Base-by-base conservation (phyloP, 1,139 yeast species). In the Pichia sp. region DNA sequence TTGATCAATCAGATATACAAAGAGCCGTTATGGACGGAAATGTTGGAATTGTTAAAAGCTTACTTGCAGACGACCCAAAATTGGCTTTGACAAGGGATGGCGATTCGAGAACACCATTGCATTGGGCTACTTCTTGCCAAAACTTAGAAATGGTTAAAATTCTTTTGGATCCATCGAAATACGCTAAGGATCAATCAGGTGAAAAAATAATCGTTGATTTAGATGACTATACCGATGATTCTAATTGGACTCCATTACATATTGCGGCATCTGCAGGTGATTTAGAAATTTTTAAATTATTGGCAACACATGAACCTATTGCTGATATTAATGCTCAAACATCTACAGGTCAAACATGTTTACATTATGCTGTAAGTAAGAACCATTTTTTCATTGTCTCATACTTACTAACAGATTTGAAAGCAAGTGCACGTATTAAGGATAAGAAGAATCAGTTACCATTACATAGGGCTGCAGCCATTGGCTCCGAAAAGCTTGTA, bases 191-290 rank as follows among this genome's bases (percentile, higher is more conserved):
- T 20, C 16, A 30, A 11, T 3, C 24, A 2, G 30, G 12, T 9
- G 40, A 46, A 12, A 40, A 33, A 39, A 60, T 61, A 25, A 67
- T 67, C 20, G 58, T 75, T 30, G 94, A 87, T 53, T 61, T 87
- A 12, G 92, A 87, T 59, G 85, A 82, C 4, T 61, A 71, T 55
- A 65, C 65, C 0, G 97, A 90, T 61, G 80, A 73, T 16, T 72
- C 89, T 8, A 95, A 95, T 0, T 89, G 96, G 96, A 82, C 94
- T 0, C 87, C 95, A 1, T 60, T 87, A 28, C 97, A 90, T 63
- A 81, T 90, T 42, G 86, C 90, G 0, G 73, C 85, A 0, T 76
- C 96, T 0, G 70, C 82, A 2, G 96, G 97, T 0, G 76, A 78
- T 57, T 60, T 70, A 34, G 71, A 71, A 10, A 70, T 84, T 3